Conservation (phyloP, 2,329 filamentous ascomycete genomes). For the Aspergillus nomiae region DNA sequence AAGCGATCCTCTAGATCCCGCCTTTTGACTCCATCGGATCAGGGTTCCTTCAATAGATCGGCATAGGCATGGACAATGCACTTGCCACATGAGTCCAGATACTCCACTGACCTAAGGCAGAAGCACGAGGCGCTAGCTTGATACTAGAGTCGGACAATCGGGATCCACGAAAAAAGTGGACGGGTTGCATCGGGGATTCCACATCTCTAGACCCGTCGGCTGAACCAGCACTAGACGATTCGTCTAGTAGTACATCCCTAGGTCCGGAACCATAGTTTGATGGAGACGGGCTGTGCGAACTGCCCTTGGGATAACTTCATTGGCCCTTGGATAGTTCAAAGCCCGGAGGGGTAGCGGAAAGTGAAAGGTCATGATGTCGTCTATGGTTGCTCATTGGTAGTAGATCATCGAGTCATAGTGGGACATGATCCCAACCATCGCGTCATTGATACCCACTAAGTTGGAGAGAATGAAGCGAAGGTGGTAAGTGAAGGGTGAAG, state of each 20-base stretch:
- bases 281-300: constrained; percentile 12
- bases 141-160: constrained; percentile 17
- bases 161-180: constrained; percentile 4
- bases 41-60: constrained; percentile 13
- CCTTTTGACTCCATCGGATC: constrained; percentile 13
- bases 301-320: constrained; percentile 11
- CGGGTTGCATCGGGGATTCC: constrained; percentile 5
- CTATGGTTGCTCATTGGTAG: constrained; percentile 22
- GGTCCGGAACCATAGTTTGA: constrained; percentile 8
- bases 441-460: constrained; percentile 2
- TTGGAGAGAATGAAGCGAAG: not conserved
- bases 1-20: constrained; percentile 10
- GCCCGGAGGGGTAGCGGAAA: constrained; percentile 18
- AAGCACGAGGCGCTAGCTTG: constrained; percentile 9
- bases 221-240: constrained; percentile 11
- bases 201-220: constrained; percentile 12
- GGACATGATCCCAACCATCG: constrained; percentile 12
- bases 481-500: not conserved
- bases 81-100: constrained; percentile 18
- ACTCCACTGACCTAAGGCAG: constrained; percentile 16
- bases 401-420: constrained; percentile 10
- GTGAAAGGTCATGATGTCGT: constrained; percentile 13
- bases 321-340: constrained; percentile 19
- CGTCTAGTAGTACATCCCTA: not conserved
- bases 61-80: constrained; percentile 15